phyloP scores from a whole-genome alignment of 768 basidiomycete genomes.

The Pleurotus giganteus region DNA sequence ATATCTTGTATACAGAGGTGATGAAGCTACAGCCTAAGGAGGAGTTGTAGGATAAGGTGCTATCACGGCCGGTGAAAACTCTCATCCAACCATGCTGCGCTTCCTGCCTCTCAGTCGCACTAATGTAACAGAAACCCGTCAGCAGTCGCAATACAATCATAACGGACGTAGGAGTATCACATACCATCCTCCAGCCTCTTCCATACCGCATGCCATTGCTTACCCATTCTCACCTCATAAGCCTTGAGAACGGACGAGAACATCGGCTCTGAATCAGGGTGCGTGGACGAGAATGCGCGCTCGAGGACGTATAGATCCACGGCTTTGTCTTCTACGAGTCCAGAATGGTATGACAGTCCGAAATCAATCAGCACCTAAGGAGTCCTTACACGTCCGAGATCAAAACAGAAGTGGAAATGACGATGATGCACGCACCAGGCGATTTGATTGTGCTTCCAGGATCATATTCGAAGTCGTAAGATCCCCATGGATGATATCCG shows the following conservation, averaged over 20 bases:
- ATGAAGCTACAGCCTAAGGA: too few relatives aligned
- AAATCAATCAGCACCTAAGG: conserved; percentile 88
- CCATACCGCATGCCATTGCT: conserved; percentile 64
- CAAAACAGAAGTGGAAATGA: background rate
- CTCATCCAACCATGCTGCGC: too few relatives aligned
- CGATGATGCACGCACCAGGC: conserved; percentile 38
- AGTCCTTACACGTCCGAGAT: too few relatives aligned
- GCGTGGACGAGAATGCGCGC: conserved; percentile 92
- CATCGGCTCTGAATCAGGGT: conserved; percentile 81
- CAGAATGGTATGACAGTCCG: conserved; percentile 83
- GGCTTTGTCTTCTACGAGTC: conserved; percentile 88
- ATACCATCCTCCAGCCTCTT: conserved; percentile 74
- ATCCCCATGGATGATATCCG: conserved; percentile 92
- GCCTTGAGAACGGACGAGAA: conserved; percentile 67
- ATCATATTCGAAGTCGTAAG: conserved; percentile 99
- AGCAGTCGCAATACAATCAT: too few relatives aligned
- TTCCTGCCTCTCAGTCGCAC: too few relatives aligned
- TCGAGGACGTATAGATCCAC: conserved; percentile 98
- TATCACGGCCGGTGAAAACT: too few relatives aligned
- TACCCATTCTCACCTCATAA: conserved; percentile 56
- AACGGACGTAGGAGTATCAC: too few relatives aligned
- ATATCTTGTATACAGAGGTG: too few relatives aligned
- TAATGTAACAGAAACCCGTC: too few relatives aligned
- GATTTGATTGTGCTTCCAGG: conserved; percentile 53
- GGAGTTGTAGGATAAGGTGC: too few relatives aligned